These are phyloP conservation scores for Ganoderma boninense DNA, from an alignment of 1,284 basidiomycete species.

Conservation along the genomic window DNA sequence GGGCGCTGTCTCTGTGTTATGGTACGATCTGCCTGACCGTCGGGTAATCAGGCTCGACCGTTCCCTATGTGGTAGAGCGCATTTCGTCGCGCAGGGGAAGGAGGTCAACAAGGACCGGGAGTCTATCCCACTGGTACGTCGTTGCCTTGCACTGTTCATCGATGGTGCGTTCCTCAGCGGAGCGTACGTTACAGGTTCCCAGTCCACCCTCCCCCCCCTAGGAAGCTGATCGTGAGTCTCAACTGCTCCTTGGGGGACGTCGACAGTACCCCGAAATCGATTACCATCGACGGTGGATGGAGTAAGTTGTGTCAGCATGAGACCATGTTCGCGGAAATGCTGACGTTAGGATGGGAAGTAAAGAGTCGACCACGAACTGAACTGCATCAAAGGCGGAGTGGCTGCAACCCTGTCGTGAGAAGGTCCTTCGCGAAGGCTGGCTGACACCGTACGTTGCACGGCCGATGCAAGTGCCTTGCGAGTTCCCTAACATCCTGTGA, in stretches of 20 bases:
- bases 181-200: conserved; percentile 72
- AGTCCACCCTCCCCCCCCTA: too few relatives aligned
- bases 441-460: conserved; percentile 74
- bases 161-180: background rate
- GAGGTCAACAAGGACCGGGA: conserved; percentile 82
- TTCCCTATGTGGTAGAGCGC: conserved; percentile 97
- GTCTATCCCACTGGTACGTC: conserved; percentile 84
- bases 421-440: conserved; percentile 97
- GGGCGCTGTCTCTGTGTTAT: conserved; percentile 12
- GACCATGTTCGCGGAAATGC: background rate
- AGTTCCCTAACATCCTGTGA: background rate
- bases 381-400: conserved; percentile 98
- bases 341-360: conserved; percentile 10
- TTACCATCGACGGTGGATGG: conserved; percentile 97
- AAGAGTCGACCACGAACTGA: conserved; percentile 88
- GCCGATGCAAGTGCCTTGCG: background rate
- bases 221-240: conserved; percentile 90
- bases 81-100: conserved; percentile 87
- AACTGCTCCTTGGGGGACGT: conserved; percentile 91
- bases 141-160: too few relatives aligned
- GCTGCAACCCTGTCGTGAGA: conserved; percentile 97
- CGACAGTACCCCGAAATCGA: conserved; percentile 92
- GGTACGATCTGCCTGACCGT: conserved; percentile 1
- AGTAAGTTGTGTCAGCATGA: conserved; percentile 62
- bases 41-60: conserved; percentile 79